These are phyloP conservation scores for Phytophthora tubulina DNA, from an alignment of 352 stramenopile genomes.

Conservation along the genomic window DNA sequence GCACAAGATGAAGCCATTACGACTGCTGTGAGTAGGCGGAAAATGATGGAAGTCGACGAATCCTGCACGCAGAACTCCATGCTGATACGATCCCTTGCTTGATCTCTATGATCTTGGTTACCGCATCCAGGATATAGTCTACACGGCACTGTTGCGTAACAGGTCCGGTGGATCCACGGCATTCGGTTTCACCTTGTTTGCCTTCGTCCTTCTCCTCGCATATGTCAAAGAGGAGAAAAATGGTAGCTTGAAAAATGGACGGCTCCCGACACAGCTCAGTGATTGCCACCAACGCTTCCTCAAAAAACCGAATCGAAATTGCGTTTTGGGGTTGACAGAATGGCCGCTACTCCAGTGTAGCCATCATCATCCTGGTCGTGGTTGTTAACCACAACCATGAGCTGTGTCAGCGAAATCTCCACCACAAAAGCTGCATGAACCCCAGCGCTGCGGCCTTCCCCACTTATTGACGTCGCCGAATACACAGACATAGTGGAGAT, in stretches of 20 bases:
- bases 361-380: conserved; percentile 44
- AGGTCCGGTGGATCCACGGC: conserved; percentile 46
- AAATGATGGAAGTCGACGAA: conserved; percentile 55
- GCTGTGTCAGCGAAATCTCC: conserved; percentile 76
- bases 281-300: conserved; percentile 79
- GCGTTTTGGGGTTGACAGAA: conserved; percentile 63
- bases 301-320: conserved; percentile 71
- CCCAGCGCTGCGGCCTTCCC: conserved; percentile 42
- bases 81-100: conserved; percentile 74
- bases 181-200: conserved; percentile 33
- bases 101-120: conserved; percentile 86
- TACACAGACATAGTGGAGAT: conserved; percentile 75
- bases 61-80: conserved; percentile 85
- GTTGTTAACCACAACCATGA: conserved; percentile 66
- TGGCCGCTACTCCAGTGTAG: conserved; percentile 35
- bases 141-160: conserved; percentile 48
- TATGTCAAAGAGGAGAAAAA: conserved; percentile 75
- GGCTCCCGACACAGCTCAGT: conserved; percentile 80
- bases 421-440: conserved; percentile 79
- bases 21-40: conserved; percentile 68
- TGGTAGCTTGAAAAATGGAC: conserved; percentile 85
- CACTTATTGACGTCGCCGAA: conserved; percentile 17
- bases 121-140: conserved; percentile 64
- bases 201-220: conserved; percentile 47
- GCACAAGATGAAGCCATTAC: conserved; percentile 65